A percentile compares a stretch with the other conserved stretches of the same genome.
phyloP scores from a whole-genome alignment of 805 yeast genomes.

The Kurtzmaniella cleridarum region DNA sequence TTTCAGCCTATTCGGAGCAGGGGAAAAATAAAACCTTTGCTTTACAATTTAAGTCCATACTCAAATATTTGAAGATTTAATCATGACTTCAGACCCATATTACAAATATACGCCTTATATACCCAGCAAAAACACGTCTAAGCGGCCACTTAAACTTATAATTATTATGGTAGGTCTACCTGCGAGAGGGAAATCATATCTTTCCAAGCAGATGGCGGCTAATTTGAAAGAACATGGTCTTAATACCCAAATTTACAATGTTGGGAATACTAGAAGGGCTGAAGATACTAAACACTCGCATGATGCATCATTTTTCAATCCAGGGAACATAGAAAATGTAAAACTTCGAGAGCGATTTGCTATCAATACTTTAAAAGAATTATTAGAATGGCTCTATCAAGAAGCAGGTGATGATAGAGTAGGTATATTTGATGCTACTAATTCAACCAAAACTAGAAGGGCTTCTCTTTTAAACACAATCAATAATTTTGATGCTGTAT shows the following conservation, averaged over 20 bases:
- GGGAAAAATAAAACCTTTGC: background rate
- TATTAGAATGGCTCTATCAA: constrained; percentile 27
- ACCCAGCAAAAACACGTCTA: background rate
- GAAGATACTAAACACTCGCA: constrained; percentile 24
- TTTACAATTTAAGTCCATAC: background rate
- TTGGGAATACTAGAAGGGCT: constrained; percentile 75
- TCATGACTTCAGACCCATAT: constrained; percentile 2
- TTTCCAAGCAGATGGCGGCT: constrained; percentile 77
- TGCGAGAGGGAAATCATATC: constrained; percentile 83
- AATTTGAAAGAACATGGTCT: constrained; percentile 85
- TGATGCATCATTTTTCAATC: constrained; percentile 38
- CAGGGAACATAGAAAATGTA: constrained; percentile 36
- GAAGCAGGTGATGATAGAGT: constrained; percentile 37
- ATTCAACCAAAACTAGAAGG: constrained; percentile 45
- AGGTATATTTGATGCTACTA: constrained; percentile 59
- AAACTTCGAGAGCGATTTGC: constrained; percentile 49
- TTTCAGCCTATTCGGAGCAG: too few species aligned
- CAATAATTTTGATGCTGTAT: constrained; percentile 9
- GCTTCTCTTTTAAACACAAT: constrained; percentile 34
- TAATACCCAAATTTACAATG: constrained; percentile 77
- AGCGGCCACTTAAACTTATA: constrained; percentile 45
- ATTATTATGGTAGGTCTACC: constrained; percentile 91
- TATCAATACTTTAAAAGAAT: constrained; percentile 41
- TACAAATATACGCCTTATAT: constrained; percentile 2
- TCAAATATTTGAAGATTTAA: background rate